Conservation (phyloP, 1,284 basidiomycete species). For the Dichomitus squalens region DNA sequence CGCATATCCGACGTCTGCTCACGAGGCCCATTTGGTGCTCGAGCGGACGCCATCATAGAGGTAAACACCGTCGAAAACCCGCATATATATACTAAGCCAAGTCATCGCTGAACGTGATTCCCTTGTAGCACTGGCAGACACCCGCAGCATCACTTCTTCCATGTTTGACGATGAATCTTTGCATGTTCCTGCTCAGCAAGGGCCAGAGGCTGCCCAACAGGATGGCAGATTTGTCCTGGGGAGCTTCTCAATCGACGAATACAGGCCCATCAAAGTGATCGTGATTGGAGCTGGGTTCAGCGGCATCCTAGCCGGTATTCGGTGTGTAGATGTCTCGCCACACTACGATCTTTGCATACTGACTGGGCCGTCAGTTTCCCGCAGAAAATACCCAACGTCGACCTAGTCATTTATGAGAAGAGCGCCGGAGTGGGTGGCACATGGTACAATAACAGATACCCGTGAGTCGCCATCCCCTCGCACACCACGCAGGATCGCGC, state of each 20-base stretch:
- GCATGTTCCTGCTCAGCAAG: background rate
- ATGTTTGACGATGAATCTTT: background rate
- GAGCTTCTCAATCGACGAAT: slow-evolving; percentile 46
- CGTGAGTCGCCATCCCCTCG: slow-evolving; percentile 11
- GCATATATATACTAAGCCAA: too few species aligned
- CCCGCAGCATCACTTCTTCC: too few species aligned
- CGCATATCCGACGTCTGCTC: too few species aligned
- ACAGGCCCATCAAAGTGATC: slow-evolving; percentile 51
- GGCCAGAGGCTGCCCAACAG: background rate
- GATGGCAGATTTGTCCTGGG: slow-evolving; percentile 6
- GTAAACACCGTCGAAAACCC: too few species aligned
- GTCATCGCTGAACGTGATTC: too few species aligned
- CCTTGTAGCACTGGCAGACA: too few species aligned
- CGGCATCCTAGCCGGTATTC: slow-evolving; percentile 58
- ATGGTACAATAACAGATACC: slow-evolving; percentile 46
- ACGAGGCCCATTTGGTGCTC: too few species aligned
- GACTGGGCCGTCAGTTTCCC: slow-evolving; percentile 40
- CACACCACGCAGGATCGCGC: too few species aligned
- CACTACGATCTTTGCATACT: background rate
- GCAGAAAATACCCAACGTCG: slow-evolving; percentile 54
- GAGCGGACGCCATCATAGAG: too few species aligned
- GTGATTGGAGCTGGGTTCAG: slow-evolving; percentile 56
- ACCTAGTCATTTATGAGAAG: slow-evolving; percentile 59
- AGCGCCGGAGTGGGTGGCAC: slow-evolving; percentile 58
- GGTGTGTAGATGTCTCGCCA: slow-evolving; percentile 27